These are phyloP conservation scores for Eucalyptus marginata DNA, from an alignment of 345 rosid species.

Conservation along the genomic window DNA sequence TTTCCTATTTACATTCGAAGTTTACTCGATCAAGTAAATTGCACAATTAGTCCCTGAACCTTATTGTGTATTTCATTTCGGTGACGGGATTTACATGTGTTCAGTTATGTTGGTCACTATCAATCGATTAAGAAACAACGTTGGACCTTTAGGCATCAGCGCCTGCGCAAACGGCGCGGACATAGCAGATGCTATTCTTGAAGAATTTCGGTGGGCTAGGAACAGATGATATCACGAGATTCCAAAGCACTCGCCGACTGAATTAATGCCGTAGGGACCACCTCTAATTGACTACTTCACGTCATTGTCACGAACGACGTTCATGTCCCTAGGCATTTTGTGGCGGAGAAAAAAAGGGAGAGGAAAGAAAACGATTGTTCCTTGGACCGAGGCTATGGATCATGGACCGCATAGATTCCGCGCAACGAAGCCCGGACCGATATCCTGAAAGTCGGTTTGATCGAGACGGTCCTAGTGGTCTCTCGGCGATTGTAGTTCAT, in stretches of 20 bases:
- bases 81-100: neutral
- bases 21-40: neutral
- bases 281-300: neutral
- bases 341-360: neutral
- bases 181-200: neutral
- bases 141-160: neutral
- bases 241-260: neutral
- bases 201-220: neutral
- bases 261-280: neutral
- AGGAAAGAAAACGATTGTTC: neutral
- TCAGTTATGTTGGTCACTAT: neutral
- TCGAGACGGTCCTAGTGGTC: neutral
- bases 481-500: neutral
- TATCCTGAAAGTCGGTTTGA: neutral
- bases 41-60: neutral
- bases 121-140: neutral
- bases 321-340: neutral
- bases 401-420: neutral
- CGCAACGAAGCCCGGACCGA: neutral
- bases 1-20: neutral
- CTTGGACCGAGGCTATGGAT: neutral
- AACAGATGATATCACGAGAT: neutral
- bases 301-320: neutral
- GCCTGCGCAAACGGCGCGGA: neutral
- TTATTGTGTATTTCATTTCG: neutral